Evolutionary conservation across 1,284 basidiomycete genomes (phyloP).

Genomic region (Ganoderma lingzhi): DNA sequence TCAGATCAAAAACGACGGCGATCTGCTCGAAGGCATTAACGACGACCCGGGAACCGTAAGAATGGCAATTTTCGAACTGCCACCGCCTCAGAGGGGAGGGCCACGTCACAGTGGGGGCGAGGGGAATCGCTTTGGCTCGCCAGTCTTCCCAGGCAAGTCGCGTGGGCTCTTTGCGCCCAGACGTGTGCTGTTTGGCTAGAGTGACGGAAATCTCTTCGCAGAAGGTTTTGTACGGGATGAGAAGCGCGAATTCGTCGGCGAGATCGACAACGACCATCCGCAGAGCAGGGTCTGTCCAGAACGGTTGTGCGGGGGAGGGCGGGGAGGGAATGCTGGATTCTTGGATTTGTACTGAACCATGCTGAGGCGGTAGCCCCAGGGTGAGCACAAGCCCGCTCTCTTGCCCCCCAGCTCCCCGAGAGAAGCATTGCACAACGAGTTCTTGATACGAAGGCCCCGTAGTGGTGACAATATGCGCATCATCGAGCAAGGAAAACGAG

Average conservation of each 20-base stretch:
- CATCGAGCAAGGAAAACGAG: conserved; percentile 4
- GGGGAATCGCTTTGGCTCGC: background rate
- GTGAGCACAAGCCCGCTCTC: background rate
- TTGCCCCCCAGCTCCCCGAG: background rate
- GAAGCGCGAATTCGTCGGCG: background rate
- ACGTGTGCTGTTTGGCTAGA: background rate
- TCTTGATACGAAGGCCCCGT: background rate
- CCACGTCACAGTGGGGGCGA: background rate
- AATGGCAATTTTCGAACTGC: background rate
- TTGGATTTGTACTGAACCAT: background rate
- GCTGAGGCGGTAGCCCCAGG: background rate
- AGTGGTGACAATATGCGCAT: background rate
- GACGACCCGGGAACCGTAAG: background rate
- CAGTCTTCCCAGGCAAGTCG: background rate
- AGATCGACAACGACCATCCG: background rate
- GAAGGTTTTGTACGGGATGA: conserved; percentile 2
- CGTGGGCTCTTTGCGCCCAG: background rate
- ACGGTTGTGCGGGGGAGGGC: background rate
- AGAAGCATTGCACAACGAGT: background rate
- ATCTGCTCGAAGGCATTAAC: background rate
- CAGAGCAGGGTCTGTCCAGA: background rate
- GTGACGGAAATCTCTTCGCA: background rate
- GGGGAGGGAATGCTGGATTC: background rate
- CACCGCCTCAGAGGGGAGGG: background rate
- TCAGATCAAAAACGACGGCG: background rate